Evolutionary conservation across 306 rosid genomes (phyloP).

Genomic region (Citrullus colocynthis): DNA sequence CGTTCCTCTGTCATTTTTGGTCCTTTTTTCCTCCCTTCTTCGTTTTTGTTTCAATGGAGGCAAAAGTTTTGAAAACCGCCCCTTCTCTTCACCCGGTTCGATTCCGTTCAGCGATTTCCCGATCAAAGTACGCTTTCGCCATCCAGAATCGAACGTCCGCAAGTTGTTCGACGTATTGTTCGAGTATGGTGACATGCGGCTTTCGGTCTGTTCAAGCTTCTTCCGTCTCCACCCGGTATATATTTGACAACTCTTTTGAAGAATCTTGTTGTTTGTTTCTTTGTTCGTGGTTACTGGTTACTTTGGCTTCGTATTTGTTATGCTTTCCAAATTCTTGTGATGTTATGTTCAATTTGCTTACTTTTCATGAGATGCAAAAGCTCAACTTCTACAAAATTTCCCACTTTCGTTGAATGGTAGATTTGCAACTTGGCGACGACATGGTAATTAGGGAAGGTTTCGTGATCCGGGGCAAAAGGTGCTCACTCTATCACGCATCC

Average conservation of each 20-base stretch:
- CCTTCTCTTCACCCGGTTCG: slow-evolving; percentile 10
- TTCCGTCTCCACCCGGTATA: slow-evolving; percentile 38
- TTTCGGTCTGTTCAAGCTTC: slow-evolving; percentile 22
- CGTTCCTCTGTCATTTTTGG: background rate
- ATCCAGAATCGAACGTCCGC: background rate
- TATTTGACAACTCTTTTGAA: slow-evolving; percentile 5
- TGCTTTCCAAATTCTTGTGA: too few relatives aligned
- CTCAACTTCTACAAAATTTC: background rate
- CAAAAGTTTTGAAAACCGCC: slow-evolving; percentile 31
- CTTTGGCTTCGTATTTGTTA: background rate
- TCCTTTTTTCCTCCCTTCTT: background rate
- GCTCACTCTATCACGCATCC: background rate
- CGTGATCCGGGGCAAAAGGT: background rate
- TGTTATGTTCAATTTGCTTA: background rate
- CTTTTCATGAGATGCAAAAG: background rate
- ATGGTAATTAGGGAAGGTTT: background rate
- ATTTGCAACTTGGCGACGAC: background rate
- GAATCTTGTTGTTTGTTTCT: background rate
- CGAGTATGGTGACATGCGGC: slow-evolving; percentile 10
- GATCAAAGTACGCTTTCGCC: slow-evolving; percentile 14
- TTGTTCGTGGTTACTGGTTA: background rate
- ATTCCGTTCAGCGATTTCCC: slow-evolving; percentile 3
- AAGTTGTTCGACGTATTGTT: slow-evolving; percentile 12
- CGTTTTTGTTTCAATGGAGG: slow-evolving; percentile 35
- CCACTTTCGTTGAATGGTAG: background rate